These are phyloP conservation scores for Xylariaceae sp. DNA, from an alignment of 2,329 filamentous ascomycete species.

Conservation along the genomic window DNA sequence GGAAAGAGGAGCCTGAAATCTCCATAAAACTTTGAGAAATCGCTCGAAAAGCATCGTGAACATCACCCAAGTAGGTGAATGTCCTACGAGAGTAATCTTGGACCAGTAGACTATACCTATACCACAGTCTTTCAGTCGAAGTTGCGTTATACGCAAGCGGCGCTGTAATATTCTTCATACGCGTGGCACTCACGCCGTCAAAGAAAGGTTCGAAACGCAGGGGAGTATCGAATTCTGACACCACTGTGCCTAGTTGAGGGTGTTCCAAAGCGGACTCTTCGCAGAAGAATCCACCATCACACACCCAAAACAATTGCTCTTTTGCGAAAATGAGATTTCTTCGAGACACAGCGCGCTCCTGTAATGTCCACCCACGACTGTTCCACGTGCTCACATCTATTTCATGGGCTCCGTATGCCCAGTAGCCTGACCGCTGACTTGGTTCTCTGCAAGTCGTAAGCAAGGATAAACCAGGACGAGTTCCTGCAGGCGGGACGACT, in stretches of 20 bases:
- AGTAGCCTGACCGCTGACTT: too few relatives aligned
- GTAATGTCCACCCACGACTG: constrained; percentile 1
- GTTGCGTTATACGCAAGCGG: too few relatives aligned
- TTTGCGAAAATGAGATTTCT: not conserved
- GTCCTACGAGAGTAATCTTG: constrained; percentile 1
- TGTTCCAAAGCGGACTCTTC: constrained; percentile 4
- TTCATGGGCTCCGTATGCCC: not conserved
- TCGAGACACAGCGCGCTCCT: constrained; percentile 1
- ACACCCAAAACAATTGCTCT: constrained; percentile 2
- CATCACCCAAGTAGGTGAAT: constrained; percentile 7
- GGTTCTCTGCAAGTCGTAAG: constrained; percentile 3
- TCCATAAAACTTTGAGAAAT: constrained; percentile 1
- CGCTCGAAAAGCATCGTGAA: constrained; percentile 2
- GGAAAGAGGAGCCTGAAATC: not conserved
- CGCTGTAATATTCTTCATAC: too few relatives aligned
- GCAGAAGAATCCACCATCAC: constrained; percentile 1
- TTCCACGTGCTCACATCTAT: constrained; percentile 3
- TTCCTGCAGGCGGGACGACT: constrained; percentile 1
- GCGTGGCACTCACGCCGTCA: constrained; percentile 1
- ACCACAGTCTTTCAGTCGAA: constrained; percentile 2
- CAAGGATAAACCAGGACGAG: not conserved
- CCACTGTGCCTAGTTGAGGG: too few relatives aligned
- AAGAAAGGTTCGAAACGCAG: constrained; percentile 4
- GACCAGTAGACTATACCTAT: not conserved
- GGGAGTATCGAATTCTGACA: too few relatives aligned